These are phyloP conservation scores for Cercospora sesami DNA, from an alignment of 2,329 filamentous ascomycete genomes.

Conservation along the genomic window DNA sequence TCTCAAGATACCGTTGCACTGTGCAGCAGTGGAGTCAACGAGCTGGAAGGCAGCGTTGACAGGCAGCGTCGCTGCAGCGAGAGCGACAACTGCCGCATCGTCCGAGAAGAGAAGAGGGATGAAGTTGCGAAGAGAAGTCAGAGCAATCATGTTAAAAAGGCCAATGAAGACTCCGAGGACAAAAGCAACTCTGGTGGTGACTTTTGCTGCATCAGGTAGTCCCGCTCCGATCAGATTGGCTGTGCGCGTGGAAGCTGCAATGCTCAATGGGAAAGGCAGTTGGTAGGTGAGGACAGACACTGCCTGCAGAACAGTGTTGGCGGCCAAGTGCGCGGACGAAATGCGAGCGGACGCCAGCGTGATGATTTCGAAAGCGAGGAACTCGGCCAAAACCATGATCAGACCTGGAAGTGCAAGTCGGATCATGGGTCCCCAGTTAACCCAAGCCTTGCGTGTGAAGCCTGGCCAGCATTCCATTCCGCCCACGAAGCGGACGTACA, in stretches of 20 bases:
- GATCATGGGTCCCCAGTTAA: conserved; percentile 83
- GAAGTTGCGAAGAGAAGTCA: conserved; percentile 66
- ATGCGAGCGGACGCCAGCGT: conserved; percentile 81
- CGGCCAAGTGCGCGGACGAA: conserved; percentile 75
- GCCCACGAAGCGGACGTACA: conserved; percentile 71
- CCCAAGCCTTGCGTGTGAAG: conserved; percentile 67
- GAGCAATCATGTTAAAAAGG: conserved; percentile 71
- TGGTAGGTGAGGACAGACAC: conserved; percentile 81
- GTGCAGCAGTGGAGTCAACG: conserved; percentile 77
- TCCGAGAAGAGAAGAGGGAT: conserved; percentile 76
- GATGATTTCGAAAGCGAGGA: conserved; percentile 80
- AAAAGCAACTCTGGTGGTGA: conserved; percentile 75
- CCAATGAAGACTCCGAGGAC: conserved; percentile 69
- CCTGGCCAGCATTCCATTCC: conserved; percentile 80
- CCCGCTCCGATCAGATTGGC: conserved; percentile 90
- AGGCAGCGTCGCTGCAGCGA: conserved; percentile 69
- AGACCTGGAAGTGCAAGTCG: conserved; percentile 83
- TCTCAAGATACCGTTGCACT: conserved; percentile 79
- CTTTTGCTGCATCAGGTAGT: conserved; percentile 75
- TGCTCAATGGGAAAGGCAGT: conserved; percentile 86
- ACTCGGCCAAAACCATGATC: conserved; percentile 92
- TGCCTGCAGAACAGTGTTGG: conserved; percentile 81
- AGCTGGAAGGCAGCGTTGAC: conserved; percentile 86
- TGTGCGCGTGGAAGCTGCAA: conserved; percentile 83
- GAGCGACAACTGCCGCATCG: conserved; percentile 64